Evolutionary conservation across 2,329 filamentous ascomycete species (phyloP), one percentile per base, ranked within the genome.

Genomic region (Exophiala calicioides): DNA sequence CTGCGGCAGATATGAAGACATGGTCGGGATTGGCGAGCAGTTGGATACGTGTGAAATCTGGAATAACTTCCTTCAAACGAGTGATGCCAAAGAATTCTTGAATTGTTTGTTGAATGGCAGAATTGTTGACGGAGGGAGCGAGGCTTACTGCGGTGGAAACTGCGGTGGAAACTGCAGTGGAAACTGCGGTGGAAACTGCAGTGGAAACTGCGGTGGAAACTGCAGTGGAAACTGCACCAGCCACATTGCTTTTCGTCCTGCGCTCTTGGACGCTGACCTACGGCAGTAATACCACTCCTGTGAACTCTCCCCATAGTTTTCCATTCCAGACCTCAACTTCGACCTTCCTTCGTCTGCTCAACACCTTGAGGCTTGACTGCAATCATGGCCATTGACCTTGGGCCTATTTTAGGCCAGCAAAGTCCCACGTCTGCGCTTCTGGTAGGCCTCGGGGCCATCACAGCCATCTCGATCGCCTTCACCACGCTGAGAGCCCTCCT

Each of bases 401-500:
- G 53, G 16, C 49, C 55, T 16, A n/a, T n/a, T n/a, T 30, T 58
- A 4, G 55, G 55, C 24, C 48, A 53, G 32, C 57, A 59, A 26
- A 54, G 23, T 16, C 18, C 49, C 7, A 31, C 44, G 3, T 53
- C 57, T 13, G 53, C 58, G 31, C 50, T 66, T 15, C 56, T 74
- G 32, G 62, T 72, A 12, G 61, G 61, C 10, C 62, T 68, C n/a
- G 86, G 86, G 37, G 78, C 78, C 44, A 64, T 86, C 35, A 80
- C 75, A 57, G 56, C 86, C 34, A 72, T 72, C 51, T 73, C 67
- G 53, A 81, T 81, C 63, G 63, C 79, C 15, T 60, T 84, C 45
- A 80, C 75, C 62, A 81, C 81, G 58, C 57, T 82, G 41, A 75
- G 75, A 53, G 76, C 89, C 29, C 58, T 89, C 35, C 64, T 86